A percentile compares a stretch with the other conserved stretches of the same genome.
phyloP scores from a whole-genome alignment of 1,284 basidiomycete species.

The Sporisorium exsertum region DNA sequence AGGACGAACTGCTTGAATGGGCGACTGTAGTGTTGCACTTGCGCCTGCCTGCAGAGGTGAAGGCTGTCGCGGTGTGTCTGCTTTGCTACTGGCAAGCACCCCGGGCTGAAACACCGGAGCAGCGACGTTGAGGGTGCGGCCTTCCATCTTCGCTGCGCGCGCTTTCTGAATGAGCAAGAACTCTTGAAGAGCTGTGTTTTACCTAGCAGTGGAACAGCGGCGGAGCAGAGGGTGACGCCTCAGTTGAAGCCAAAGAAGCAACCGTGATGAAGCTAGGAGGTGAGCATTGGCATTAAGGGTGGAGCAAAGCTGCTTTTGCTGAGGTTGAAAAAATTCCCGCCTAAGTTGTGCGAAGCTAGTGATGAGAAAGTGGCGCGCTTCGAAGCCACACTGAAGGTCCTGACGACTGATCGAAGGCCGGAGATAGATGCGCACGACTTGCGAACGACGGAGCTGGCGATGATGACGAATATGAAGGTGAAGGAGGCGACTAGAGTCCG shows the following conservation, averaged over 20 bases:
- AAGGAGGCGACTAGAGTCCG: background rate
- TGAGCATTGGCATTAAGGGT: background rate
- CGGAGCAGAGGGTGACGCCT: background rate
- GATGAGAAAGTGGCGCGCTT: background rate
- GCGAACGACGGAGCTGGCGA: background rate
- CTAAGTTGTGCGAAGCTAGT: background rate
- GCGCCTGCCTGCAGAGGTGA: constrained; percentile 7
- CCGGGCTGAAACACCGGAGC: constrained; percentile 38
- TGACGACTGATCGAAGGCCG: background rate
- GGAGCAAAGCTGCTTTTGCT: background rate
- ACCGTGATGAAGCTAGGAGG: background rate
- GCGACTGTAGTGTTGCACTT: background rate
- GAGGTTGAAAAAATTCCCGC: background rate
- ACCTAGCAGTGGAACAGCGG: background rate
- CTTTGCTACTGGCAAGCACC: background rate
- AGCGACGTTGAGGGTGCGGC: constrained; percentile 37
- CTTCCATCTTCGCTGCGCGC: constrained; percentile 25
- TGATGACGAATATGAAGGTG: background rate
- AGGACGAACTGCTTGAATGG: background rate
- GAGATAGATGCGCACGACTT: background rate
- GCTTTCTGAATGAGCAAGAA: too few relatives aligned
- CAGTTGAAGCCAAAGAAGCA: background rate
- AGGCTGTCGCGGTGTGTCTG: constrained; percentile 10
- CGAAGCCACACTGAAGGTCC: background rate
- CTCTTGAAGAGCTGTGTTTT: background rate